Conservation (phyloP, 805 yeast genomes). For the Monosporozyma aquatica region DNA sequence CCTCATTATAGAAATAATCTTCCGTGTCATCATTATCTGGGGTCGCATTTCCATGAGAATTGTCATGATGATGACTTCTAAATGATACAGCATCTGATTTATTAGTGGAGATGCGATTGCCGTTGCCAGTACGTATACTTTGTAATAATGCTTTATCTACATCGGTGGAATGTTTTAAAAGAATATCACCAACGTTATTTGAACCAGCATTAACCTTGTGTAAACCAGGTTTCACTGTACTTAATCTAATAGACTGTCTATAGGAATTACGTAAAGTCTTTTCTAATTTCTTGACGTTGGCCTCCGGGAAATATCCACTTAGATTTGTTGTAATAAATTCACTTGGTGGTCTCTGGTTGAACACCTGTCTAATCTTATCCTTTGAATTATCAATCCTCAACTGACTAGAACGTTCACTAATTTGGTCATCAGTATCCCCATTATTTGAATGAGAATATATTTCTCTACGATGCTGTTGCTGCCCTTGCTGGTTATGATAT, state of each 20-base stretch:
- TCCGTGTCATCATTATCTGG: too few species aligned
- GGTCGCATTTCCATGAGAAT: too few species aligned
- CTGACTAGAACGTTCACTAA: neutral
- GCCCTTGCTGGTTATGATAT: too few species aligned
- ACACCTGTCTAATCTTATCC: constrained; percentile 35
- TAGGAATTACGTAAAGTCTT: constrained; percentile 79
- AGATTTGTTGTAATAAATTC: constrained; percentile 83
- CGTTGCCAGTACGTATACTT: too few species aligned
- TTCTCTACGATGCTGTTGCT: too few species aligned
- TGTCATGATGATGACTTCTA: neutral
- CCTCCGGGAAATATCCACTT: constrained; percentile 85
- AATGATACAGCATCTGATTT: too few species aligned
- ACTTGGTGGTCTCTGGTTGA: constrained; percentile 90
- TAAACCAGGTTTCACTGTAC: constrained; percentile 14
- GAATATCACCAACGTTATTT: constrained; percentile 56
- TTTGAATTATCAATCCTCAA: constrained; percentile 21
- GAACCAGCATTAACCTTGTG: constrained; percentile 22
- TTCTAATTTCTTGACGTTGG: constrained; percentile 60
- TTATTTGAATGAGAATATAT: neutral
- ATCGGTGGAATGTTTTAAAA: constrained; percentile 47
- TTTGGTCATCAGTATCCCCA: neutral
- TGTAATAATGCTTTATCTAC: constrained; percentile 40
- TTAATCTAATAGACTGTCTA: constrained; percentile 58
- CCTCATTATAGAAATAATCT: too few species aligned
- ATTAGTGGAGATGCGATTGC: too few species aligned